These are phyloP conservation scores for Oidium heveae DNA, from an alignment of 2,329 filamentous ascomycete genomes.

Conservation along the genomic window DNA sequence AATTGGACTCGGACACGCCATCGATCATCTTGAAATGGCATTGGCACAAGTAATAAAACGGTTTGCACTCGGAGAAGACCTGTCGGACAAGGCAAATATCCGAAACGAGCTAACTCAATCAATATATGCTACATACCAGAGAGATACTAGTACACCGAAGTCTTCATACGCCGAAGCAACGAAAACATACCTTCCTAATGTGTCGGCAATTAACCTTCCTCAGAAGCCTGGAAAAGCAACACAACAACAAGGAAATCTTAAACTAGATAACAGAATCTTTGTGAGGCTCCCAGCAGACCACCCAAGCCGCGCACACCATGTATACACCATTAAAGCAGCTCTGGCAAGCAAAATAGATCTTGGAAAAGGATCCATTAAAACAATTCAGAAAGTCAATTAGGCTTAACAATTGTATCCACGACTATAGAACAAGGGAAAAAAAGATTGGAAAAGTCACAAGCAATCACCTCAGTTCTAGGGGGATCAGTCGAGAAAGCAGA, in stretches of 20 bases:
- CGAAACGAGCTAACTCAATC: too few relatives aligned
- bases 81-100: too few relatives aligned
- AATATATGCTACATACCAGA: too few relatives aligned
- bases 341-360: background rate
- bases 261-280: background rate
- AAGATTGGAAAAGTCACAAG: background rate
- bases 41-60: background rate
- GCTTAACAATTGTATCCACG: background rate
- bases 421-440: background rate
- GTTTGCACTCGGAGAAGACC: too few relatives aligned
- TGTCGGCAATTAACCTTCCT: background rate
- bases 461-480: background rate
- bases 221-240: background rate
- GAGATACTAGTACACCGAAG: too few relatives aligned
- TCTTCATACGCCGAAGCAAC: background rate
- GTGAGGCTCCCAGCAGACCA: background rate
- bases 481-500: background rate
- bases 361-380: background rate
- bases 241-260: background rate
- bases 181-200: background rate
- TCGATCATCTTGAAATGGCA: background rate
- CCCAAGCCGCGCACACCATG: background rate
- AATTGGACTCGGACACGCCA: too few relatives aligned
- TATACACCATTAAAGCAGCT: background rate
- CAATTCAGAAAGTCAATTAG: background rate